Conservation (phyloP, 1,284 basidiomycete species). For the Moniliella sp. region DNA sequence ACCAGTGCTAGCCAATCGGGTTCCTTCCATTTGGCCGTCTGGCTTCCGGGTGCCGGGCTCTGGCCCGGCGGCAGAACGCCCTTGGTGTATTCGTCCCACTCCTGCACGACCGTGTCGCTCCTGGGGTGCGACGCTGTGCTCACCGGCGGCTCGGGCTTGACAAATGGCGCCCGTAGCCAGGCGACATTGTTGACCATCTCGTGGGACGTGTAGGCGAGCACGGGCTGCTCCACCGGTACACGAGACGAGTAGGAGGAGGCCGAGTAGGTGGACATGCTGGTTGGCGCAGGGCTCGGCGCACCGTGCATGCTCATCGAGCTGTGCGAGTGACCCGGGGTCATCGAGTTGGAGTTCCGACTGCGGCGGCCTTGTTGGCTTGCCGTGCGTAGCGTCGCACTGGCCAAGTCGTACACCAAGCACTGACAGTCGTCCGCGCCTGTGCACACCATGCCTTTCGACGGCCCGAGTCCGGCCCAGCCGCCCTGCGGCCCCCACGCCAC, state of each 20-base stretch:
- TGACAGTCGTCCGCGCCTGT: conserved; percentile 29
- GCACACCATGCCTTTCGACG: conserved; percentile 30
- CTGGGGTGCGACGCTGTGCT: conserved; percentile 6
- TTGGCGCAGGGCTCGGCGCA: conserved; percentile 12
- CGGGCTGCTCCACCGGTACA: conserved; percentile 21
- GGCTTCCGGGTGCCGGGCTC: no score
- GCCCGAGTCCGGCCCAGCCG: conserved; percentile 2
- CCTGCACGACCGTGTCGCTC: conserved; percentile 20
- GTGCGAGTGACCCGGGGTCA: no score
- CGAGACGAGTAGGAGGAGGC: not conserved
- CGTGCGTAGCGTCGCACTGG: conserved; percentile 22
- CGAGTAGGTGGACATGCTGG: not conserved
- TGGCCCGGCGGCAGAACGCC: conserved; percentile 1
- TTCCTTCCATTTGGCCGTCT: conserved; percentile 1
- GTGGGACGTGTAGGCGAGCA: conserved; percentile 22
- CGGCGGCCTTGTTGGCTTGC: conserved; percentile 28
- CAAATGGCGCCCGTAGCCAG: conserved; percentile 17
- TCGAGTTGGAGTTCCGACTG: conserved; percentile 13
- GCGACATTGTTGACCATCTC: conserved; percentile 32
- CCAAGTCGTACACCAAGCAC: conserved; percentile 29
- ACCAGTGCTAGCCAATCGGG: conserved; percentile 11
- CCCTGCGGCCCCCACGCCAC: conserved; percentile 31
- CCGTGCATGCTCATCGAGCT: conserved; percentile 1
- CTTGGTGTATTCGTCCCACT: conserved; percentile 27
- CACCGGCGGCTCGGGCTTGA: conserved; percentile 6